Evolutionary conservation across 805 yeast species (phyloP), one percentile per base, ranked within the genome.

Genomic region (Pichia deserticola): DNA sequence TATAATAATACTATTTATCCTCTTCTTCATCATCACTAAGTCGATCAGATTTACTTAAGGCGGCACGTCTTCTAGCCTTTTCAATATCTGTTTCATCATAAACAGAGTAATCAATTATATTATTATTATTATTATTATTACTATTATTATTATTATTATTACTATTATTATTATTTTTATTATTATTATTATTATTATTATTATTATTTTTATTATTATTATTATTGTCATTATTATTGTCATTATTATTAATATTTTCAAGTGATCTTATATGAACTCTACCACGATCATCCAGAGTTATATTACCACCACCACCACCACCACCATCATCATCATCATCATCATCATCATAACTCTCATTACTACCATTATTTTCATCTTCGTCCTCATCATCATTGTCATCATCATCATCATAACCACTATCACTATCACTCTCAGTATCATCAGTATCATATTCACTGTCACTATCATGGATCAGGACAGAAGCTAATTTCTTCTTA

Each of bases 11-110:
- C 15, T 20, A 20, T 28, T 44, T 62, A 54, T 27, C 42, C 5
- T 65, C 67, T 44, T 70, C 74, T 52, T 70, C 72, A 42, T 71
- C 70, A 41, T 63, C 68, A 48, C 65, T 64, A 39, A 66, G 68
- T 44, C 68, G 57, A 27, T 59, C 60, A 2, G 64, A 56, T 15
- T 51, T 44, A 25, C 54, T 54, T 40, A 64, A 55, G 3, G 67
- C 68, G 10, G 64, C 66, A 38, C 60, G 49, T 44, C 70, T 56
- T 47, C 67, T 57, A 10, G 59, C 60, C 36, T 61, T 56, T 38
- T 65, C 69, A 38, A 48, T 52, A 44, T 60, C 60, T 2, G 62
- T 47, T 40, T 61, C 64, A 12, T 49, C 52, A 13, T 32, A 45
- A 39, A 38, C 28, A 33, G 34, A 43, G 7, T n/a, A 20, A 10